These are phyloP conservation scores for Oryza meridionalis DNA, from an alignment of 176 grass and related monocot species.

Conservation along the genomic window DNA sequence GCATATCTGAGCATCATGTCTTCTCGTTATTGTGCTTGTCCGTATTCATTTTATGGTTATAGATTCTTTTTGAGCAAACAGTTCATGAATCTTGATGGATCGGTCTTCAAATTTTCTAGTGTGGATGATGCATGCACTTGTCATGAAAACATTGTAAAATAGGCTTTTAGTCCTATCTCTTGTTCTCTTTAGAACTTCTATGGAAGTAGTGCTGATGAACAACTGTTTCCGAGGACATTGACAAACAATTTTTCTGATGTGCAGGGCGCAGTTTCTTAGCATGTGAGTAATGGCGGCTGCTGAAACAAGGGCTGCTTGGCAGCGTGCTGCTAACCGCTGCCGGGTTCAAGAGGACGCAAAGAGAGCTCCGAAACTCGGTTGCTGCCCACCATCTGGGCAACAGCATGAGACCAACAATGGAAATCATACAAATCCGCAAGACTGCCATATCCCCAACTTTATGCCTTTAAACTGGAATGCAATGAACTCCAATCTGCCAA, in stretches of 20 bases:
- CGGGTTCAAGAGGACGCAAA: slow-evolving; percentile 93
- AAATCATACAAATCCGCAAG: slow-evolving; percentile 33
- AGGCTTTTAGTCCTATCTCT: neutral
- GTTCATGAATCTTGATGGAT: neutral
- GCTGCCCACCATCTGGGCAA: slow-evolving; percentile 46
- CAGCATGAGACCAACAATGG: slow-evolving; percentile 41
- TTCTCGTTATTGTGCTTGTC: neutral
- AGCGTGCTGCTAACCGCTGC: slow-evolving; percentile 84
- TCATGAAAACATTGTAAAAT: neutral
- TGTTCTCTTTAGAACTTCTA: neutral
- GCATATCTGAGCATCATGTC: neutral
- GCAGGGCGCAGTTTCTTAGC: slow-evolving; percentile 30
- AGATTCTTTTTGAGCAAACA: neutral
- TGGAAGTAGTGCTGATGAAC: neutral
- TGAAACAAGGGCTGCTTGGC: slow-evolving; percentile 95
- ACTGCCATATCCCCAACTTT: slow-evolving; percentile 50
- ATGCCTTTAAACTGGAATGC: slow-evolving; percentile 76
- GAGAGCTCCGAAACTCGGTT: slow-evolving; percentile 77
- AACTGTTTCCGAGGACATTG: neutral
- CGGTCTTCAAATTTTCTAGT: neutral
- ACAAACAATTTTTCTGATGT: neutral
- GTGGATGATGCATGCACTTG: neutral
- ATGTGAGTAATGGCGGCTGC: slow-evolving; percentile 83
- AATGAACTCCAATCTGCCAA: slow-evolving; percentile 53
- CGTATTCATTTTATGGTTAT: slow-evolving; percentile 12